Percentiles rank a stretch among this genome's conserved stretches.
Conservation (phyloP, 305 asterid genomes). For the Coffea humblotiana region DNA sequence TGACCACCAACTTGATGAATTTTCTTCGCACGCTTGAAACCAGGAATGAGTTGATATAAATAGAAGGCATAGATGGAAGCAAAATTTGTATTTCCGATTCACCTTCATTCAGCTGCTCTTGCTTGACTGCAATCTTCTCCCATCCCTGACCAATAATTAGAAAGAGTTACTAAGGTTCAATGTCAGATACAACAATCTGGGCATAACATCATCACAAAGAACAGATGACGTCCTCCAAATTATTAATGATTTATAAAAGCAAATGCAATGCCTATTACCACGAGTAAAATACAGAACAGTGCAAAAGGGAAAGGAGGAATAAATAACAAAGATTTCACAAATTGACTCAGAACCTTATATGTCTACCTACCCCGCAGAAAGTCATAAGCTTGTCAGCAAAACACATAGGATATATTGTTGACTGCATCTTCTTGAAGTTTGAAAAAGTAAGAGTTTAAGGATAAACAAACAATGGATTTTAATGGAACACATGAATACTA, state of each 20-base stretch:
- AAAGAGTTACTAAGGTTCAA: constrained; percentile 7
- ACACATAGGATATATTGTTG: too few relatives aligned
- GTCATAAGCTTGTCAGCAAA: neutral
- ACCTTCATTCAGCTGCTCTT: constrained; percentile 68
- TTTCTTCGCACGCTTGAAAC: constrained; percentile 91
- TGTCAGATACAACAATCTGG: neutral
- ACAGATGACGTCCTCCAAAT: neutral
- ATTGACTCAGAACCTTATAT: neutral
- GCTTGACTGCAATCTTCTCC: constrained; percentile 93
- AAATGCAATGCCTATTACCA: neutral
- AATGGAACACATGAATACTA: neutral
- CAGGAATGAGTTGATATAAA: constrained; percentile 69
- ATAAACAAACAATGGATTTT: neutral
- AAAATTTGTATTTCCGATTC: constrained; percentile 84
- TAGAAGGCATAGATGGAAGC: constrained; percentile 97
- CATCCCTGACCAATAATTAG: constrained; percentile 69
- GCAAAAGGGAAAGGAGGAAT: neutral
- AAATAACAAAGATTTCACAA: neutral
- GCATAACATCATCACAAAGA: neutral
- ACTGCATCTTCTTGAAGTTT: neutral
- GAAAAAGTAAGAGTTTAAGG: neutral
- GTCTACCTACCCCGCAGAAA: neutral
- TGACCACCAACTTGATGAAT: constrained; percentile 96
- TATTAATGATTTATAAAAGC: neutral
- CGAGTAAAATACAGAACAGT: neutral